A percentile compares a stretch with the other conserved stretches of the same genome.
Conservation (phyloP, 2,329 filamentous ascomycete genomes). For the Colletotrichum sp. region DNA sequence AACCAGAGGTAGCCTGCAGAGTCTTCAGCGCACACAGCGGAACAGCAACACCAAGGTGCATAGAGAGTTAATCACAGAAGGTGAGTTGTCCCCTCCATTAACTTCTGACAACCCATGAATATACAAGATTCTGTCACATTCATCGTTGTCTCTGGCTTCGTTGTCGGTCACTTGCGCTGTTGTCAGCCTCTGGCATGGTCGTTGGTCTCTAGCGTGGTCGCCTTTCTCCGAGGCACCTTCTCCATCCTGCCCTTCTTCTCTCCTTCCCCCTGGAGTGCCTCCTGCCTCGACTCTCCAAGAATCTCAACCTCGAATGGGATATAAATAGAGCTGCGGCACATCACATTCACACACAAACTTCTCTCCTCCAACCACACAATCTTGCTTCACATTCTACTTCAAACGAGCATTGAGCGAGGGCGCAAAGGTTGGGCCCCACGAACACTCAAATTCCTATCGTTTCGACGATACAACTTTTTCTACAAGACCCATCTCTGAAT, state of each 20-base stretch:
- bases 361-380: not conserved
- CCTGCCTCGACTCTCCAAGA: not conserved
- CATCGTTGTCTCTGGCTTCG: not conserved
- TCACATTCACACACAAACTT: not conserved
- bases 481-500: not conserved
- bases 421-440: not conserved
- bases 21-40: not conserved
- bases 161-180: not conserved
- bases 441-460: not conserved
- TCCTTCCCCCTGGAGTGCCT: not conserved
- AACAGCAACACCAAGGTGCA: not conserved
- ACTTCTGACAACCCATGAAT: accelerated
- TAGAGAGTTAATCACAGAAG: not conserved
- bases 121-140: not conserved
- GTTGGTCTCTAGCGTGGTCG: not conserved
- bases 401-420: not conserved
- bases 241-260: not conserved
- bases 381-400: not conserved
- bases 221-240: not conserved
- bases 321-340: not conserved
- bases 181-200: not conserved
- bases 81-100: not conserved
- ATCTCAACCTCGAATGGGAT: accelerated
- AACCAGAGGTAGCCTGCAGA: not conserved
- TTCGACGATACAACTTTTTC: accelerated